Conservation (phyloP, 23 red algal species). For the Gracilaria gracilis region DNA sequence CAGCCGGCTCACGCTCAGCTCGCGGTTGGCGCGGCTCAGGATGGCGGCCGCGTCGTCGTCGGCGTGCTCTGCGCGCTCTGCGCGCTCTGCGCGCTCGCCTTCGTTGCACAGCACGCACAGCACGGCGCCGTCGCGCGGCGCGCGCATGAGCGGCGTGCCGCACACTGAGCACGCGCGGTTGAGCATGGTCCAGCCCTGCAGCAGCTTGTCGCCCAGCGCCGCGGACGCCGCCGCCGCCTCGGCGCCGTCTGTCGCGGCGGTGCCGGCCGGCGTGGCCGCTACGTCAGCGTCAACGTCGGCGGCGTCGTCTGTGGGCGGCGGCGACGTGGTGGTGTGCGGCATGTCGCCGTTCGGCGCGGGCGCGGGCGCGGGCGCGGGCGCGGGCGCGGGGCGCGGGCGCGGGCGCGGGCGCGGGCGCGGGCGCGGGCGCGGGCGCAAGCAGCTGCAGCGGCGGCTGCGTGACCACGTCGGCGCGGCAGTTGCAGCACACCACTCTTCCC, state of each 20-base stretch:
- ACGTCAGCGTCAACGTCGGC: background rate
- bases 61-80: background rate
- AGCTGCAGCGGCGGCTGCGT: background rate
- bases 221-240: slow-evolving; percentile 20
- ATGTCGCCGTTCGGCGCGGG: too few species aligned
- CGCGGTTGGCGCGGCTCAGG: slow-evolving; percentile 25
- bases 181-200: slow-evolving; percentile 79
- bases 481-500: slow-evolving; percentile 58
- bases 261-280: background rate
- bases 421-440: background rate
- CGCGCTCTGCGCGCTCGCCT: background rate
- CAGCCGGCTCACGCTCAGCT: slow-evolving; percentile 25
- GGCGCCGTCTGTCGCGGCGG: background rate
- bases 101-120: slow-evolving; percentile 48
- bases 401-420: background rate
- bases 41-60: background rate
- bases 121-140: slow-evolving; percentile 4
- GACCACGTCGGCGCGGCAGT: slow-evolving; percentile 51
- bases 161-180: slow-evolving; percentile 39
- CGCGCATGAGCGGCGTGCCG: slow-evolving; percentile 48
- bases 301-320: background rate
- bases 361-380: background rate
- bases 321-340: too few species aligned
- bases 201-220: slow-evolving; percentile 63
- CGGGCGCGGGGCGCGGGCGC: background rate